phyloP scores from a whole-genome alignment of 1,284 basidiomycete genomes.

The Apiotrichum mycotoxinovorans region DNA sequence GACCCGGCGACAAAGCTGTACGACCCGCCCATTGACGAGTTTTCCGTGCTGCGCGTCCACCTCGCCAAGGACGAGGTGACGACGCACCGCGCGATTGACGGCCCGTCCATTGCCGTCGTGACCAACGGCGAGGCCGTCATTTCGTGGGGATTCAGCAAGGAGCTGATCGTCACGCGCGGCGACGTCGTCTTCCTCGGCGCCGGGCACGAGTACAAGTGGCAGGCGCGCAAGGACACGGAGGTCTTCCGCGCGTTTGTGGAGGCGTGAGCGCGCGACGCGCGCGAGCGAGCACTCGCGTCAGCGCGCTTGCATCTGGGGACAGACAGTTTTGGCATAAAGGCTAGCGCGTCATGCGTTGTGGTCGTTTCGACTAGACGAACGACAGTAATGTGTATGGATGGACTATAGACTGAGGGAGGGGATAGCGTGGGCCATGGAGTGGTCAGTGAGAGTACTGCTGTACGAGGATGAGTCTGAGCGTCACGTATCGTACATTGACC shows the following conservation, averaged over 20 bases:
- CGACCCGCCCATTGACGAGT: constrained; percentile 92
- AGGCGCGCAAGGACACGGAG: constrained; percentile 52
- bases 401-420: background rate
- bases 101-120: constrained; percentile 79
- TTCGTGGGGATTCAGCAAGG: constrained; percentile 35
- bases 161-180: constrained; percentile 60
- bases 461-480: too few species aligned
- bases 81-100: constrained; percentile 61
- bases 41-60: constrained; percentile 71
- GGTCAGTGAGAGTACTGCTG: too few species aligned
- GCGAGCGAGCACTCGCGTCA: too few species aligned
- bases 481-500: too few species aligned
- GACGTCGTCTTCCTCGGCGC: constrained; percentile 85
- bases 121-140: constrained; percentile 64
- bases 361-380: background rate
- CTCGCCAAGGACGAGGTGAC: constrained; percentile 52
- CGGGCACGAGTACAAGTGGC: constrained; percentile 58
- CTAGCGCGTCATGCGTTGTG: too few species aligned
- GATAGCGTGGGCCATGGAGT: background rate
- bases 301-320: too few species aligned
- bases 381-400: background rate
- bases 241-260: constrained; percentile 74
- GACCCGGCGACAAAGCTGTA: constrained; percentile 58
- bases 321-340: too few species aligned
- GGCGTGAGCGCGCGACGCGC: too few species aligned